Base-by-base conservation (phyloP, 371 early-diverging fungal genomes). In the Haplosporangium sp. region DNA sequence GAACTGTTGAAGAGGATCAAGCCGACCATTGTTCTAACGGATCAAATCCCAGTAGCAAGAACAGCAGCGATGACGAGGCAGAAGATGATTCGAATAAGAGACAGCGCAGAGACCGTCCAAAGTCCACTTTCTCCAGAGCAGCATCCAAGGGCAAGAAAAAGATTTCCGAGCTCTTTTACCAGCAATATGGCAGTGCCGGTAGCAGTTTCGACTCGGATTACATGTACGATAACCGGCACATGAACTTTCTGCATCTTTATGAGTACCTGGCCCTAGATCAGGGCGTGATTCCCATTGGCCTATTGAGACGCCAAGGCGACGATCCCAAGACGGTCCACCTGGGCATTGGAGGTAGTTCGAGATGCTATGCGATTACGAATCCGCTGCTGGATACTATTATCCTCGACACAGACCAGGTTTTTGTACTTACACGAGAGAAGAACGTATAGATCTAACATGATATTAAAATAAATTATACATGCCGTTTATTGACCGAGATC, bases 241-340 rank as follows among this genome's bases (percentile, higher is more conserved):
- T 65, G 52, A 79, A 79, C 64, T 86, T 84, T 50, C 63, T 83
- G 18, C 74, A 72, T n/a, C 38, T 86, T 43, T 86, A 84, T 54
- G 84, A 86, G 57, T 77, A 73, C 20, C 38, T 86, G 16, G 72
- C 83, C 0, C 65, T 86, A 50, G 82, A 82, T 51, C 81, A 74
- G 42, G 85, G 77, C 0, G 79, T 83, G 12, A 67, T 86, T 12
- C 67, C 85, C n/a, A 59, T 86, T 37, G 85, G 86, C 9, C 36
- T 86, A 8, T 47, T 84, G 41, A 60, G 86, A 37, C 52, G 73
- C 1, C 80, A 79, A 36, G 80, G 80, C 0, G 80, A 79, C 46
- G 80, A 79, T 55, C 73, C 73, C 47, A 79, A 72, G 68, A 79
- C 59, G 12, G 80, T 73, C 37, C 73, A 79, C 29, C 50, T 73